Evolutionary conservation across 768 basidiomycete genomes (phyloP).

Genomic region (Psilocybe tampanensis): DNA sequence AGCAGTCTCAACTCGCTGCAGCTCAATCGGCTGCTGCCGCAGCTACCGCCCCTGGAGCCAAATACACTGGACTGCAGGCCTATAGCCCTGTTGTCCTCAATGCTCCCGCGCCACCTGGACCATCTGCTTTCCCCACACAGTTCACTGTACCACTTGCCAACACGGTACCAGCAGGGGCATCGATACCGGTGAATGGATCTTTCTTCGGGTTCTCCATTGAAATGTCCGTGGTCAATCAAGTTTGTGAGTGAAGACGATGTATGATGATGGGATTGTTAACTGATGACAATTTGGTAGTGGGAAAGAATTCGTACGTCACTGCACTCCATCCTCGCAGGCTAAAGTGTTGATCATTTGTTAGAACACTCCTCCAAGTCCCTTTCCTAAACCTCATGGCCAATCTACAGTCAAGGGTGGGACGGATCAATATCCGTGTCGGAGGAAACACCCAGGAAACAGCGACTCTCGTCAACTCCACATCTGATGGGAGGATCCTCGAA

Average conservation of each 20-base stretch:
- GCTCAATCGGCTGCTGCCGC: not conserved
- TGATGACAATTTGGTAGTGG: slow-evolving; percentile 4
- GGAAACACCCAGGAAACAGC: slow-evolving; percentile 81
- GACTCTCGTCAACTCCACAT: slow-evolving; percentile 46
- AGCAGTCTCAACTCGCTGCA: not conserved
- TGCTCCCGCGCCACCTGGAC: slow-evolving; percentile 54
- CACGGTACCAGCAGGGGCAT: slow-evolving; percentile 34
- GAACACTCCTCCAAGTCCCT: slow-evolving; percentile 51
- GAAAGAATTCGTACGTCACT: slow-evolving; percentile 11
- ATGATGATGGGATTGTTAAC: not conserved
- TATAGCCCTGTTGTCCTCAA: slow-evolving; percentile 54
- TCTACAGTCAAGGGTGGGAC: slow-evolving; percentile 61
- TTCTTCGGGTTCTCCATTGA: slow-evolving; percentile 66
- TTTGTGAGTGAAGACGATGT: slow-evolving; percentile 41
- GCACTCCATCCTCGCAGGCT: not conserved
- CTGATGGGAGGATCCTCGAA: slow-evolving; percentile 47
- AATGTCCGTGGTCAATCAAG: slow-evolving; percentile 60
- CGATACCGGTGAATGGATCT: slow-evolving; percentile 38
- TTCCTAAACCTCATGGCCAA: slow-evolving; percentile 81
- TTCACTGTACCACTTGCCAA: slow-evolving; percentile 49
- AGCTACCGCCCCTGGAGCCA: slow-evolving; percentile 19
- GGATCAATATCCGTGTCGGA: slow-evolving; percentile 66
- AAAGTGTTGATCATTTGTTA: slow-evolving; percentile 16
- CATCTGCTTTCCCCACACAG: slow-evolving; percentile 39
- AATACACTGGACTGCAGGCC: slow-evolving; percentile 52